Base-by-base conservation (phyloP, 768 basidiomycete species). In the Amanita pallidorosea region DNA sequence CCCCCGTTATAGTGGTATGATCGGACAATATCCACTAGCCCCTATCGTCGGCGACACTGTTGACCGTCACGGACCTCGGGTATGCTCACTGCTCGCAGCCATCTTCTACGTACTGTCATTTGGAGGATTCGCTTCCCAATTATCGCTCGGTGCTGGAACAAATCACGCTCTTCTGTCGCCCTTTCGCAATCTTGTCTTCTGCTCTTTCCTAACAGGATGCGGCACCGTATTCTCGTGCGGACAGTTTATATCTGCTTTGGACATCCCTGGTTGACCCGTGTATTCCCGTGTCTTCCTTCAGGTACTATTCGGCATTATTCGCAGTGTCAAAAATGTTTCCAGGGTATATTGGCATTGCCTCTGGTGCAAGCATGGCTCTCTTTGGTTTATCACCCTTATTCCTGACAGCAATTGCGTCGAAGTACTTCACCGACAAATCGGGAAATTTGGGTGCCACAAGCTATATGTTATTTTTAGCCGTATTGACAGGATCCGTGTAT, bases 341-440 rank as follows among this genome's bases (percentile, higher is more conserved):
- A 6, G 60, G 67, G 4, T 76, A 82, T 55, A 75, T 77, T 41
- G 85, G 85, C 17, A 63, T 81, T 22, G 79, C 85, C 9, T 73
- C 83, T 1, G 88, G 85, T 4, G 65, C 70, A 8, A 82, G 74
- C 59, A 80, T 81, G 72, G 78, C 85, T 2, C 65, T 88, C 20
- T 89, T 88, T 58, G 86, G 88, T n/a, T 72, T 89, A 31, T 91
- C 88, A 0, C 88, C 88, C 0, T 68, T 89, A 18, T 77, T 86
- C 56, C 72, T 89, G 6, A 83, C 87, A 18, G 52, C 75, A 20
- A 53, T 88, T 34, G 86, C 84, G 3, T 78, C 83, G 4, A 67
- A 51, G 13, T 79, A 70, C 60, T 89, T 89, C 63, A 79, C 75
- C 4, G 65, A 70, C 56, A 64, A 11, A 61, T 64, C 44, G 22